Evolutionary conservation across 345 rosid species (phyloP).

Genomic region (Citrus australasica): DNA sequence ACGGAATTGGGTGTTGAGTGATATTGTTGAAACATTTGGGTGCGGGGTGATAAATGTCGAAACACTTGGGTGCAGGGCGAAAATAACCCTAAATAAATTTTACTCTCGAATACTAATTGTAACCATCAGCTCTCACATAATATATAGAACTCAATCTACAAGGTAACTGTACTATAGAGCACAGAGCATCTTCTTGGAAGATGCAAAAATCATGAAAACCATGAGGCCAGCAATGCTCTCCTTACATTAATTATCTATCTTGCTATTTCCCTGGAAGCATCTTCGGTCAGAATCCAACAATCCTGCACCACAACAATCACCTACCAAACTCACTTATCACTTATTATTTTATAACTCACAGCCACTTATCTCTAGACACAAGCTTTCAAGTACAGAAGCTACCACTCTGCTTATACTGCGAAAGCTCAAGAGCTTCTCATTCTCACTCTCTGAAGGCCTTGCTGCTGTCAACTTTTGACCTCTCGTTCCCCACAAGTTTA

Average conservation of each 20-base stretch:
- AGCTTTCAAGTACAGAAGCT: neutral
- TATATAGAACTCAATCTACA: too few relatives aligned
- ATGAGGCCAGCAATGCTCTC: neutral
- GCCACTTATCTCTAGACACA: neutral
- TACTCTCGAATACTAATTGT: too few relatives aligned
- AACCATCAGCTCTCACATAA: too few relatives aligned
- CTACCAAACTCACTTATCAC: neutral
- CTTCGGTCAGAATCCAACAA: neutral
- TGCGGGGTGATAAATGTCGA: too few relatives aligned
- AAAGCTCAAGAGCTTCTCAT: neutral
- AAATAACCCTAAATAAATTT: too few relatives aligned
- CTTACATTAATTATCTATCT: neutral
- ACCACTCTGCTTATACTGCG: neutral
- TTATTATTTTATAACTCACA: neutral
- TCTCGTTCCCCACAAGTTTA: too few relatives aligned
- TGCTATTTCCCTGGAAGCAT: neutral
- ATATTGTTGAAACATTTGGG: too few relatives aligned
- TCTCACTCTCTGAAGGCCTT: neutral
- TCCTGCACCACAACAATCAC: neutral
- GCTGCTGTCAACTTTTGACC: too few relatives aligned
- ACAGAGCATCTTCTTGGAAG: too few relatives aligned
- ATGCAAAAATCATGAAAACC: neutral
- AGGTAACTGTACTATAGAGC: too few relatives aligned
- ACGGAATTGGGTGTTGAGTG: too few relatives aligned
- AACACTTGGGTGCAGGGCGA: too few relatives aligned